Evolutionary conservation across 1,284 basidiomycete species (phyloP).

Genomic region (Cryptococcus hybrid): DNA sequence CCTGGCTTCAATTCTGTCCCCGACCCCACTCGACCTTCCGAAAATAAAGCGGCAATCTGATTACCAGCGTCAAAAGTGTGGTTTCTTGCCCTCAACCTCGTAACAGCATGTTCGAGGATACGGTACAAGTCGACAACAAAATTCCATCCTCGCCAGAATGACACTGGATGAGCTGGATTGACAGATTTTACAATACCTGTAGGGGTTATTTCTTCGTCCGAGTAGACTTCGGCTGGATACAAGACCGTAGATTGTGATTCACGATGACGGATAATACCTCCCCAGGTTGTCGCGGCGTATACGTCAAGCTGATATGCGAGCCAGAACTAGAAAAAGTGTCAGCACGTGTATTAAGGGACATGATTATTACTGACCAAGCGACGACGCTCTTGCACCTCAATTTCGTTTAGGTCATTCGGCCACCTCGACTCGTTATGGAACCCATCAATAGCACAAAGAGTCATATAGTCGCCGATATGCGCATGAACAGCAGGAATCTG

Average conservation of each 20-base stretch:
- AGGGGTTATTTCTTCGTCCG: slow-evolving; percentile 33
- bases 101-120: slow-evolving; percentile 44
- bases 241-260: slow-evolving; percentile 42
- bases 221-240: slow-evolving; percentile 42
- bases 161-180: slow-evolving; percentile 12
- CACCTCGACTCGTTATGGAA: slow-evolving; percentile 44
- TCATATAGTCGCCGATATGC: slow-evolving; percentile 40
- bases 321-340: slow-evolving; percentile 38
- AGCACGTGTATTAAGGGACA: not conserved
- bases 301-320: slow-evolving; percentile 43
- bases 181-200: not conserved
- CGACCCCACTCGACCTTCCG: not conserved
- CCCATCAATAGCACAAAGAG: slow-evolving; percentile 34
- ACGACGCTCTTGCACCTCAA: slow-evolving; percentile 42
- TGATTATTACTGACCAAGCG: slow-evolving; percentile 29
- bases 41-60: slow-evolving; percentile 25
- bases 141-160: slow-evolving; percentile 44
- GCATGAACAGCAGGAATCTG: slow-evolving; percentile 22
- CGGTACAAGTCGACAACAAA: slow-evolving; percentile 46
- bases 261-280: slow-evolving; percentile 38
- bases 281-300: slow-evolving; percentile 42
- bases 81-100: slow-evolving; percentile 25
- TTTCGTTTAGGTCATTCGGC: slow-evolving; percentile 31
- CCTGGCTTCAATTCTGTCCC: slow-evolving; percentile 18
- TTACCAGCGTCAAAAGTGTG: slow-evolving; percentile 10